Conservation (phyloP, 1,139 yeast genomes). For the Wickerhamomyces sp. region DNA sequence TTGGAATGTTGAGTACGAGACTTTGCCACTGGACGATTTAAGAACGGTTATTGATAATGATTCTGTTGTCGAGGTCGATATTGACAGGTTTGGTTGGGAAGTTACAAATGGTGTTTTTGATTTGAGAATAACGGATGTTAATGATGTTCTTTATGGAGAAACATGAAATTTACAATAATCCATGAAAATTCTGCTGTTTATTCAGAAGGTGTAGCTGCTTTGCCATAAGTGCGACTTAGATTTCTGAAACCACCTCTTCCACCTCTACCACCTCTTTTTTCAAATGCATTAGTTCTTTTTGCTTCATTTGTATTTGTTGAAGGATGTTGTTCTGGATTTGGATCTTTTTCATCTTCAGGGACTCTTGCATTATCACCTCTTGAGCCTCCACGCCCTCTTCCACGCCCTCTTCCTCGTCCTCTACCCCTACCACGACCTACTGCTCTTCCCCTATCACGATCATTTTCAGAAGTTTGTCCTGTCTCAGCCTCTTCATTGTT, state of each 20-base stretch:
- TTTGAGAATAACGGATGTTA: slow-evolving; percentile 66
- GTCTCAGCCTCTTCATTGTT: too few relatives aligned
- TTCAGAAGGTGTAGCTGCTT: neutral
- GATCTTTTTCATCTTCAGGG: too few relatives aligned
- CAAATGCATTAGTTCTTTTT: too few relatives aligned
- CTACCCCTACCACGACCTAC: slow-evolving; percentile 4
- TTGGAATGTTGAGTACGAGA: slow-evolving; percentile 70
- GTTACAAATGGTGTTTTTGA: slow-evolving; percentile 86
- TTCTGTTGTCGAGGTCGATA: slow-evolving; percentile 39
- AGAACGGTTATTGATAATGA: slow-evolving; percentile 66
- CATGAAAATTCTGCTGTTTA: too few relatives aligned
- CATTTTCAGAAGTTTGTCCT: neutral
- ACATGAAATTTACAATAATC: too few relatives aligned
- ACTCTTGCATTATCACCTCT: too few relatives aligned
- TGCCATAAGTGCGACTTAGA: slow-evolving; percentile 4
- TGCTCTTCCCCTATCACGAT: slow-evolving; percentile 2
- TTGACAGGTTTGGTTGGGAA: slow-evolving; percentile 37
- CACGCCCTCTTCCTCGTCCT: slow-evolving; percentile 3
- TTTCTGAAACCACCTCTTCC: slow-evolving; percentile 1
- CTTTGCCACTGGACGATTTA: slow-evolving; percentile 52
- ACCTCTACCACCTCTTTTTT: neutral
- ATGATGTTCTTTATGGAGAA: slow-evolving; percentile 62
- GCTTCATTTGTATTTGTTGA: too few relatives aligned
- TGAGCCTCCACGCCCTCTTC: too few relatives aligned
- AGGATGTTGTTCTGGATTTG: too few relatives aligned